Base-by-base conservation (phyloP, 768 basidiomycete genomes). In the Suillus hirtellus region DNA sequence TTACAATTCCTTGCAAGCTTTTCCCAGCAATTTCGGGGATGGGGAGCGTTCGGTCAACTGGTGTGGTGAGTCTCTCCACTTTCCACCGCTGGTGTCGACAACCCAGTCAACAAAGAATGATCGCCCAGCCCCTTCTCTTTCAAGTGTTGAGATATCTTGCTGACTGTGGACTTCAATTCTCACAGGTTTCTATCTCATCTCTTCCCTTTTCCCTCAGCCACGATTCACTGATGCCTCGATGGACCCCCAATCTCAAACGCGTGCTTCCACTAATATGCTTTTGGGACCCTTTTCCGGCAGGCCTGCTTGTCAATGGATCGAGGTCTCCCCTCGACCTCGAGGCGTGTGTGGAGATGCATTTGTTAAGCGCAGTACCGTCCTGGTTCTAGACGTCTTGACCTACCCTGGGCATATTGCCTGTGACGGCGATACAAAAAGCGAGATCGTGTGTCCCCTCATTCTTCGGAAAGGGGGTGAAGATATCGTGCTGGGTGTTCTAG, bases 381-480 rank as follows among this genome's bases (percentile, higher is more conserved):
- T 94, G n/a, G 93, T 97, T 1, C 76, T 80, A 21, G 84, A 96
- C 64, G 94, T 98, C 21, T 84, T 91, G 31, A 75, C 73, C 11
- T 95, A 95, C 71, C 93, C 93, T 1, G 95, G 96, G 0, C 96
- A 99, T 72, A 96, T 97, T 65, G 93, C 94, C 2, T 98, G 96
- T 71, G 95, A 98, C 68, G 92, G 88, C 24, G 87, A 89, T 60
- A 96, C 96, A 2, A 89, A 89, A 70, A 93, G 92, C 69, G 96
- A 99, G 74, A 86, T 98, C 58, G 95, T 97, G 27, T 79, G 90
- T 58, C 96, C 96, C 8, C 80, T 98, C 19, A 71, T 88, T 52
- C 67, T 81, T 44, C 66, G 65, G 40, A 60, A 62, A 27, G 71
- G 74, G 59, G 75, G 74, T 44, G 75, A 68, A 34, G 68, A 71